These are phyloP conservation scores for Sextonia rubra DNA, from an alignment of 164 flowering plant species.

Conservation along the genomic window DNA sequence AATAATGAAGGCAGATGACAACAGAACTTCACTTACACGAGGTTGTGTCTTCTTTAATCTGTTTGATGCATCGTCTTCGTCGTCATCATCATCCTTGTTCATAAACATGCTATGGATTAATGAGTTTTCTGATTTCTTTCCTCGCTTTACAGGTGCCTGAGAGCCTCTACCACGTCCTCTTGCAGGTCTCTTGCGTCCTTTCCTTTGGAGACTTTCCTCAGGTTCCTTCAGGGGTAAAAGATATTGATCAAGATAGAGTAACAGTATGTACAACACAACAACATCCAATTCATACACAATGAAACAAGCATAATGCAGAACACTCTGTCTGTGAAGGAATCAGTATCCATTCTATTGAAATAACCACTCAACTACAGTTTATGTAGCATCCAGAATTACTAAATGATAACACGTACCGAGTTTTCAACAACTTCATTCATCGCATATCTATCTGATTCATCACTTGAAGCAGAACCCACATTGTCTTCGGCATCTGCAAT, in stretches of 20 bases:
- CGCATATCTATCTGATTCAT: constrained; percentile 42
- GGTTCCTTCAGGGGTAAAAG: constrained; percentile 43
- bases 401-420: constrained; percentile 48
- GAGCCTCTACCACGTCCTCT: constrained; percentile 75
- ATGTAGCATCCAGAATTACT: not conserved
- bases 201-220: constrained; percentile 39
- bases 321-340: too few relatives aligned
- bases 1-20: not conserved
- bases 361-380: too few relatives aligned
- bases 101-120: constrained; percentile 45
- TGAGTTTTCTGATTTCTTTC: constrained; percentile 66
- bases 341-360: too few relatives aligned
- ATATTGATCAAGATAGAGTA: not conserved
- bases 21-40: constrained; percentile 46
- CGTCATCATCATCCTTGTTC: constrained; percentile 71
- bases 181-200: constrained; percentile 81
- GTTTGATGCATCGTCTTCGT: constrained; percentile 51
- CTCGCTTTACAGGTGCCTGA: constrained; percentile 60
- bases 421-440: constrained; percentile 49
- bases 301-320: not conserved
- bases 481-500: constrained; percentile 57
- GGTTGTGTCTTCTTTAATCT: constrained; percentile 64
- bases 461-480: constrained; percentile 69
- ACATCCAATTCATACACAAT: not conserved
- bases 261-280: not conserved